phyloP scores from a whole-genome alignment of 2,329 filamentous ascomycete species.

The Diaporthe aspalathi region DNA sequence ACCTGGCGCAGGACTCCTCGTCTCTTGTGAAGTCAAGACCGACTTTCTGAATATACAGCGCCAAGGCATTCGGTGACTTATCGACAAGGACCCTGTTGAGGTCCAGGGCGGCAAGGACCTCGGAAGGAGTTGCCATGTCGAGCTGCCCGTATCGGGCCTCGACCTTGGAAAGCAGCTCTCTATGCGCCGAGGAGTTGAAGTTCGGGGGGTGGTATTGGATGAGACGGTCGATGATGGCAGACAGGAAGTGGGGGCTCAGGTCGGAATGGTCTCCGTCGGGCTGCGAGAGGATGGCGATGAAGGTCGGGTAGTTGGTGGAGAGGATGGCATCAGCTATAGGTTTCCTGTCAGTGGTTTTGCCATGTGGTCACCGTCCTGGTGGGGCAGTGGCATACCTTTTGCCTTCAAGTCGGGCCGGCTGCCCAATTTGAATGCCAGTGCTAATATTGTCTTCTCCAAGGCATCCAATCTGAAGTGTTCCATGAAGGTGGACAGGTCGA shows the following conservation, averaged over 20 bases:
- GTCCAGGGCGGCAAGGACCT: constrained; percentile 77
- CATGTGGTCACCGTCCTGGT: not conserved
- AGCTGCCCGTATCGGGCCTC: constrained; percentile 75
- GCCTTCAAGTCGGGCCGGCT: constrained; percentile 83
- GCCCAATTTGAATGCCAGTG: constrained; percentile 88
- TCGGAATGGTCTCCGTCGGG: constrained; percentile 74
- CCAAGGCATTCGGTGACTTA: constrained; percentile 66
- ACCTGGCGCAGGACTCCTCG: constrained; percentile 71
- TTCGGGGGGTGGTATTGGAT: constrained; percentile 87
- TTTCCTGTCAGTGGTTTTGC: constrained; percentile 24
- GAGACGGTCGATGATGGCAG: constrained; percentile 84
- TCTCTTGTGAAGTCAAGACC: constrained; percentile 82
- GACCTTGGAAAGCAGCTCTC: constrained; percentile 75
- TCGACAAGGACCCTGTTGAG: constrained; percentile 74
- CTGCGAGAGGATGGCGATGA: constrained; percentile 80
- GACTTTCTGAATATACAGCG: constrained; percentile 76
- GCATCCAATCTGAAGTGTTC: constrained; percentile 95
- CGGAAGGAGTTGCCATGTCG: constrained; percentile 74
- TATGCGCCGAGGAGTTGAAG: constrained; percentile 80
- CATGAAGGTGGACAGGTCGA: constrained; percentile 95
- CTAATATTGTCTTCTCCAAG: constrained; percentile 86
- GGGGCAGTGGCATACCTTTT: constrained; percentile 74
- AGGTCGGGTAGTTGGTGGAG: constrained; percentile 80
- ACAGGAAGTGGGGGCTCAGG: constrained; percentile 76
- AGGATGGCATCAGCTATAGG: constrained; percentile 86